These are phyloP conservation scores for Penicillium sp. DNA, from an alignment of 2,329 filamentous ascomycete genomes.

Conservation along the genomic window DNA sequence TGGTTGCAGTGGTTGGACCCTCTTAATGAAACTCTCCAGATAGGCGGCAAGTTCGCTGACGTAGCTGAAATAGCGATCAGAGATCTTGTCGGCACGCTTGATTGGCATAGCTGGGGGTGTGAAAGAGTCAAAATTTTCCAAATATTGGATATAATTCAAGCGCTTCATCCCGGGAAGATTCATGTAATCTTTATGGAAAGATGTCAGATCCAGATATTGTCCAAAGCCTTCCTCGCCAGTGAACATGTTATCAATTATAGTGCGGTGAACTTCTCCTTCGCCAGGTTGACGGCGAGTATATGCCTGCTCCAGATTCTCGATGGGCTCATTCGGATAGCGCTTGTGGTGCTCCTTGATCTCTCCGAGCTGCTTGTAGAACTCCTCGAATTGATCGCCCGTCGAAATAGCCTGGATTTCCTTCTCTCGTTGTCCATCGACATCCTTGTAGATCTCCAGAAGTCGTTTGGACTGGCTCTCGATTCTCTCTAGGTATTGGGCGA, in stretches of 20 bases:
- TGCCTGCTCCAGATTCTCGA: constrained; percentile 89
- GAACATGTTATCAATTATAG: constrained; percentile 84
- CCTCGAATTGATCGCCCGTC: constrained; percentile 79
- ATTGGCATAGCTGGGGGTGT: constrained; percentile 67
- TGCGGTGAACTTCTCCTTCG: constrained; percentile 60
- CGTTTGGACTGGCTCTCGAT: constrained; percentile 82
- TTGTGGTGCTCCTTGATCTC: constrained; percentile 84
- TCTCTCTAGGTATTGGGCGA: constrained; percentile 78
- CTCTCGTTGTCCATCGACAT: constrained; percentile 66
- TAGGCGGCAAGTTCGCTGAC: constrained; percentile 75
- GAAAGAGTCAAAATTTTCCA: constrained; percentile 88
- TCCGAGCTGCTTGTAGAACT: constrained; percentile 82
- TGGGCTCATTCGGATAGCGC: constrained; percentile 87
- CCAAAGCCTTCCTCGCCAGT: constrained; percentile 93
- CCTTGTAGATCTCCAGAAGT: constrained; percentile 78
- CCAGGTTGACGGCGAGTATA: constrained; percentile 71
- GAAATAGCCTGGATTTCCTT: constrained; percentile 81
- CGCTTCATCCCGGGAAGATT: constrained; percentile 86
- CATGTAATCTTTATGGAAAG: constrained; percentile 79
- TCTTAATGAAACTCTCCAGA: constrained; percentile 80
- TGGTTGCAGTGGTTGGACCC: constrained; percentile 81
- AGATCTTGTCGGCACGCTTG: constrained; percentile 79
- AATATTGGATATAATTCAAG: constrained; percentile 84
- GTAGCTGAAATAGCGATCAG: constrained; percentile 88
- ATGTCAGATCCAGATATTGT: constrained; percentile 84